These are phyloP conservation scores for Taiozyma onychis DNA, from an alignment of 1,139 yeast species.

Conservation along the genomic window DNA sequence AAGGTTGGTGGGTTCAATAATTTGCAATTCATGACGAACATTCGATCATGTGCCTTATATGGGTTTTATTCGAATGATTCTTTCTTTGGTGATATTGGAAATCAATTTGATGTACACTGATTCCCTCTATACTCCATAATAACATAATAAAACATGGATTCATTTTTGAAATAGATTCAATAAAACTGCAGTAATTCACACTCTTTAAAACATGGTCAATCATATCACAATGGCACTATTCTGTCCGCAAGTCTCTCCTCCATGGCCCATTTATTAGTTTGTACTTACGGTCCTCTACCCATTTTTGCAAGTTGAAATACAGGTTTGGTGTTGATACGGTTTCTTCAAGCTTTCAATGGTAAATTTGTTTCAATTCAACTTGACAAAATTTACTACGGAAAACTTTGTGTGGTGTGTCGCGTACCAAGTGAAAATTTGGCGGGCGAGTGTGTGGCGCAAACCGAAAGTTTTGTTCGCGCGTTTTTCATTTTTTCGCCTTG, in stretches of 20 bases:
- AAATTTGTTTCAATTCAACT: not conserved
- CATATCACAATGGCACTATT: not conserved
- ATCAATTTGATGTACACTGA: too few species aligned
- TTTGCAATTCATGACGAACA: not conserved
- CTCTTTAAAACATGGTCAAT: not conserved
- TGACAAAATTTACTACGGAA: not conserved
- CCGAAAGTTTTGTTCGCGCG: not conserved
- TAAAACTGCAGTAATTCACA: not conserved
- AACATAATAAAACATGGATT: not conserved
- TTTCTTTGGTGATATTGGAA: too few species aligned
- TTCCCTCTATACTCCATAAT: not conserved
- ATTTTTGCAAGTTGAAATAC: constrained; percentile 30
- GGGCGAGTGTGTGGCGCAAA: constrained; percentile 4
- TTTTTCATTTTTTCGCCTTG: not conserved
- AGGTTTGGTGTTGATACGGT: not conserved
- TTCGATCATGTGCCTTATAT: not conserved
- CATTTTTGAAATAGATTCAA: not conserved
- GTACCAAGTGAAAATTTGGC: not conserved
- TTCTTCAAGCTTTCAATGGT: not conserved
- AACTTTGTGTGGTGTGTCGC: constrained; percentile 6
- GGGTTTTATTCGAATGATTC: too few species aligned
- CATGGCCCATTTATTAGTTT: not conserved
- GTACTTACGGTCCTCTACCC: constrained; percentile 85
- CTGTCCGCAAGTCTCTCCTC: not conserved
- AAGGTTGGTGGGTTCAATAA: not conserved